These are phyloP conservation scores for Primulina eburnea DNA, from an alignment of 257 asterid species.

Conservation along the genomic window DNA sequence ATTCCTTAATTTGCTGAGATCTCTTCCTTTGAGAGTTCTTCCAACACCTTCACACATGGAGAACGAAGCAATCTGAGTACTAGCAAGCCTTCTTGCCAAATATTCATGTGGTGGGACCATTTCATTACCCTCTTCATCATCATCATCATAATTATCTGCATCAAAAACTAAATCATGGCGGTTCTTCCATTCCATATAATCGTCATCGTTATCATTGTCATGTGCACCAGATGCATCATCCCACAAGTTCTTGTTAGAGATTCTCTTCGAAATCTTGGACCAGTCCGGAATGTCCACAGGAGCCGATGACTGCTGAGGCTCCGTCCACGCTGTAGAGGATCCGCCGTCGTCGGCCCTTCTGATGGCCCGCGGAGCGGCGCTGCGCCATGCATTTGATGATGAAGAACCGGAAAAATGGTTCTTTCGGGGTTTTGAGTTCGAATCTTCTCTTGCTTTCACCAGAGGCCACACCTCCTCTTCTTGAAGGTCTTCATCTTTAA, in stretches of 20 bases:
- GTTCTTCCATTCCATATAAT: not conserved
- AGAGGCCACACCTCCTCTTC: constrained; percentile 41
- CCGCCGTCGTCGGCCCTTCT: constrained; percentile 20
- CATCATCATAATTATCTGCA: constrained; percentile 15
- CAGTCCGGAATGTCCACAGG: constrained; percentile 40
- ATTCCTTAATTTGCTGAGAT: constrained; percentile 53
- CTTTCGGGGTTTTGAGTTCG: constrained; percentile 19
- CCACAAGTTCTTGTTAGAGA: constrained; percentile 12
- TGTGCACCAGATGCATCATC: constrained; percentile 5
- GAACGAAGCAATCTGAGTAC: constrained; percentile 41
- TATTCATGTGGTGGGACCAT: constrained; percentile 61
- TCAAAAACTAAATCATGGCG: not conserved
- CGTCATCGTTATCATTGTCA: not conserved
- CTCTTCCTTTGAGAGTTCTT: constrained; percentile 73
- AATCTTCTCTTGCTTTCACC: constrained; percentile 21
- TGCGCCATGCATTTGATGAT: constrained; percentile 29
- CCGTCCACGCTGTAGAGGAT: constrained; percentile 8
- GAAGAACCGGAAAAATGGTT: constrained; percentile 2
- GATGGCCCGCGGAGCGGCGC: constrained; percentile 11
- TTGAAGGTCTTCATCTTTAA: constrained; percentile 25
- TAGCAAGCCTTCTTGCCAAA: constrained; percentile 42
- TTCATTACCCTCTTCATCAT: constrained; percentile 29
- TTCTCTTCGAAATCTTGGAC: constrained; percentile 17
- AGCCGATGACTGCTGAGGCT: constrained; percentile 23
- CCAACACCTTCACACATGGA: constrained; percentile 80